These are phyloP conservation scores for Xerophyta viscosa DNA, from an alignment of 106 monocot species.

Conservation along the genomic window DNA sequence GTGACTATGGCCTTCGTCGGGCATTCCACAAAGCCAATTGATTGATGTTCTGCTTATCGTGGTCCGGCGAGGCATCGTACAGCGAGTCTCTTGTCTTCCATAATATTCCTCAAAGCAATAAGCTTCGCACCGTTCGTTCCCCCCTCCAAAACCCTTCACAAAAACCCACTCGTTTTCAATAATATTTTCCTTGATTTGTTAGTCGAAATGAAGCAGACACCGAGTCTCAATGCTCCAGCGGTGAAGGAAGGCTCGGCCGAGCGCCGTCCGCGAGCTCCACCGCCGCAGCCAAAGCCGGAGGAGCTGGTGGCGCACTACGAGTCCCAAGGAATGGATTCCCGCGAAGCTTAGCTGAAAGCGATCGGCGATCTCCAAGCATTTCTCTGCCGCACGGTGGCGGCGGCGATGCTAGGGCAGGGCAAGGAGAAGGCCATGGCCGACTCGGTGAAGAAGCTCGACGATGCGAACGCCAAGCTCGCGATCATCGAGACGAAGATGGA, in stretches of 20 bases:
- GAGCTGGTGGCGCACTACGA: constrained; percentile 86
- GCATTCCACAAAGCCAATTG: too few species aligned
- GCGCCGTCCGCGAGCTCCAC: background rate
- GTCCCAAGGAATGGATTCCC: constrained; percentile 52
- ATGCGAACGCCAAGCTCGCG: constrained; percentile 50
- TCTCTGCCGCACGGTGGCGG: constrained; percentile 37
- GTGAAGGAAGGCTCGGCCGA: background rate
- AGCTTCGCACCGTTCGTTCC: too few species aligned
- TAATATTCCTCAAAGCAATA: too few species aligned
- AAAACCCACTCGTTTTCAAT: too few species aligned
- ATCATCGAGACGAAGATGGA: constrained; percentile 70
- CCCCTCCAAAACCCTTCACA: too few species aligned
- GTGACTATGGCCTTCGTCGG: too few species aligned
- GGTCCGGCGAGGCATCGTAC: too few species aligned
- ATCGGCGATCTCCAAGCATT: constrained; percentile 64
- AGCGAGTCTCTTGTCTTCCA: too few species aligned
- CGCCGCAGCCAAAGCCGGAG: constrained; percentile 50
- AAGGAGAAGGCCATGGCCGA: constrained; percentile 31
- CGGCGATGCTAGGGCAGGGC: constrained; percentile 23
- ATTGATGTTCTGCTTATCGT: too few species aligned
- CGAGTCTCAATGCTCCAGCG: background rate
- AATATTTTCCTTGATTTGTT: too few species aligned
- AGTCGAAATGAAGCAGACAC: background rate
- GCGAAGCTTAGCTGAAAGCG: constrained; percentile 50
- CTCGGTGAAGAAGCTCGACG: constrained; percentile 55